phyloP scores from a whole-genome alignment of 805 yeast genomes.

The Metschnikowia sp. region DNA sequence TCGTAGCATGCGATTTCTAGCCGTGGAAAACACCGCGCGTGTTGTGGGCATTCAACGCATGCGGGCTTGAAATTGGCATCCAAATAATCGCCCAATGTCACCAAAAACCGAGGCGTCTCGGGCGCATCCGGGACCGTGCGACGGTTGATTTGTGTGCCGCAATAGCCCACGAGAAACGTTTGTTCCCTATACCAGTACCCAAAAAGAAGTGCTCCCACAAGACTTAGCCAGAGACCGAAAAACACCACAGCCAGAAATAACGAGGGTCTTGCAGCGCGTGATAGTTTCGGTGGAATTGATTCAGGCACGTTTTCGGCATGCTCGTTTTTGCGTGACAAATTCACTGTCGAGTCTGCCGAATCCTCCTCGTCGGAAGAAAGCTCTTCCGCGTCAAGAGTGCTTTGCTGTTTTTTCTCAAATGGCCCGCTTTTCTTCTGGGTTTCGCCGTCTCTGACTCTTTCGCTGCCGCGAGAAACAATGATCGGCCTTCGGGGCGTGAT shows the following conservation, averaged over 20 bases:
- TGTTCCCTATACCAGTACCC: conserved; percentile 66
- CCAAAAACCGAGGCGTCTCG: conserved; percentile 28
- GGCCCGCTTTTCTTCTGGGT: neutral
- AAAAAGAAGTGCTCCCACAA: conserved; percentile 38
- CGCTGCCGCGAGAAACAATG: conserved; percentile 4
- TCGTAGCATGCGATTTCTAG: conserved; percentile 66
- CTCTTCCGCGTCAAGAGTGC: neutral
- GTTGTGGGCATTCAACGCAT: conserved; percentile 77
- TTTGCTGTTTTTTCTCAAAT: neutral
- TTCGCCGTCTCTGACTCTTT: neutral
- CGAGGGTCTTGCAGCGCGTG: neutral
- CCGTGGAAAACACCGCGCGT: conserved; percentile 68
- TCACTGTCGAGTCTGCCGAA: neutral
- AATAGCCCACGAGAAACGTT: conserved; percentile 62
- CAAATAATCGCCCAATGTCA: conserved; percentile 42
- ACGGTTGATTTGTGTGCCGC: conserved; percentile 58
- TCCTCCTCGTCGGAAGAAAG: conserved; percentile 6
- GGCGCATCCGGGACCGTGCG: conserved; percentile 36
- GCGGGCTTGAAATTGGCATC: conserved; percentile 48
- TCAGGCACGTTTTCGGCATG: neutral
- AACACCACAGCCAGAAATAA: conserved; percentile 10
- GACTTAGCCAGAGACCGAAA: conserved; percentile 28
- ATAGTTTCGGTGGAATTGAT: neutral
- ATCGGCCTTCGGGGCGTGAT: conserved; percentile 19
- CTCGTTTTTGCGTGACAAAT: neutral